Conservation (phyloP, 2,329 filamentous ascomycete species). For the Laburnicola sp. region DNA sequence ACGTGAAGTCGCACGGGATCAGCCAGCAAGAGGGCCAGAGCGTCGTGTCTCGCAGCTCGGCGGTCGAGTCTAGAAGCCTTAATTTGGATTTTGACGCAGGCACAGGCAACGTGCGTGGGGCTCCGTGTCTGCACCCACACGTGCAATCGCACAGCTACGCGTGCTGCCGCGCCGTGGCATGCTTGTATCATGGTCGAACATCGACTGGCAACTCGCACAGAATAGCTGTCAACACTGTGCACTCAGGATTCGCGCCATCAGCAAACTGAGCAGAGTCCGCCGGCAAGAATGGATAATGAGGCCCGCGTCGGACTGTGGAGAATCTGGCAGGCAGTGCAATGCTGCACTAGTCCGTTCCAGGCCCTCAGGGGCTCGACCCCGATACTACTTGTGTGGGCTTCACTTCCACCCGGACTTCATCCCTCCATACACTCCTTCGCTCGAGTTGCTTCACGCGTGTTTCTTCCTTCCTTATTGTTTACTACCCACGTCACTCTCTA, state of each 20-base stretch:
- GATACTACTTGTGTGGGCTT: not conserved
- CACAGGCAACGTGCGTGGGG: slow-evolving; percentile 8
- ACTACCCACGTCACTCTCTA: slow-evolving; percentile 37
- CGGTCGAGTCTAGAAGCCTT: slow-evolving; percentile 8
- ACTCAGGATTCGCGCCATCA: no score
- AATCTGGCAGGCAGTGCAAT: not conserved
- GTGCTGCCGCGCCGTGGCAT: not conserved
- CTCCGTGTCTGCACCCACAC: slow-evolving; percentile 4
- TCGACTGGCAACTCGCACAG: not conserved
- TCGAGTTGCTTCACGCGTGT: slow-evolving; percentile 39
- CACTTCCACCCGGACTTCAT: slow-evolving; percentile 22
- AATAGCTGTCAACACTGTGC: not conserved
- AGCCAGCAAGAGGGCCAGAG: not conserved
- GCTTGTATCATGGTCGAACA: no score
- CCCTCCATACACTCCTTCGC: slow-evolving; percentile 33
- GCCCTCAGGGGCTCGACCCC: not conserved
- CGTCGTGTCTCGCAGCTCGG: slow-evolving; percentile 3
- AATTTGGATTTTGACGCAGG: slow-evolving; percentile 7
- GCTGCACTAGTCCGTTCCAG: not conserved
- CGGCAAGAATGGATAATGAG: no score
- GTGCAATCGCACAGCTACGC: not conserved
- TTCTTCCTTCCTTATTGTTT: slow-evolving; percentile 34
- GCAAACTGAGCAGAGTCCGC: no score
- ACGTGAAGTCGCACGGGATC: slow-evolving; percentile 3
- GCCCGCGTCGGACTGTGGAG: slow-evolving; percentile 4